A percentile compares a stretch with the other conserved stretches of the same genome.
Conservation (phyloP, 371 early-diverging fungal genomes). For the Mucor mucedo region DNA sequence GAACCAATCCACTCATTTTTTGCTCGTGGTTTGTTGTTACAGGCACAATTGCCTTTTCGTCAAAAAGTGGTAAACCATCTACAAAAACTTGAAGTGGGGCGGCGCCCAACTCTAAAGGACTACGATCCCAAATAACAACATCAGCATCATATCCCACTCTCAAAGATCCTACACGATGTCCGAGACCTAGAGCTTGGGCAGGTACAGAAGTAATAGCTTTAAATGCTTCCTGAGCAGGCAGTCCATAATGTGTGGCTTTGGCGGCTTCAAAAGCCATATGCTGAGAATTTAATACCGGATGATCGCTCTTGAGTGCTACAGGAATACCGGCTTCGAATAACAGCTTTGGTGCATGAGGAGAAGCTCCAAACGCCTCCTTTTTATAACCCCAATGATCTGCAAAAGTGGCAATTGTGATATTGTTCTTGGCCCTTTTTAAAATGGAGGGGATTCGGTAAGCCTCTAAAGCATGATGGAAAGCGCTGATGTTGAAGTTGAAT, state of each 20-base stretch:
- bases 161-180: slow-evolving; percentile 70
- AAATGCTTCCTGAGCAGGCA: slow-evolving; percentile 61
- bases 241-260: slow-evolving; percentile 73
- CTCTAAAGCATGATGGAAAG: slow-evolving; percentile 85
- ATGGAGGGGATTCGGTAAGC: slow-evolving; percentile 76
- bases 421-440: slow-evolving; percentile 58
- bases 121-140: slow-evolving; percentile 69
- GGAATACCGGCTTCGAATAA: slow-evolving; percentile 68
- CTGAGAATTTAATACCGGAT: slow-evolving; percentile 78
- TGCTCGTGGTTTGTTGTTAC: background rate
- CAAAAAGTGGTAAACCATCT: slow-evolving; percentile 67
- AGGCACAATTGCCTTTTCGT: slow-evolving; percentile 22
- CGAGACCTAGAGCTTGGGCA: slow-evolving; percentile 72
- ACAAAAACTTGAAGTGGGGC: slow-evolving; percentile 73
- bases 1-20: background rate
- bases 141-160: slow-evolving; percentile 78
- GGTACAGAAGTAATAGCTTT: slow-evolving; percentile 74
- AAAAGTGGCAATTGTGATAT: slow-evolving; percentile 69
- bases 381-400: slow-evolving; percentile 79
- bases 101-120: slow-evolving; percentile 73
- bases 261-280: slow-evolving; percentile 77
- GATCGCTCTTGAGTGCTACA: slow-evolving; percentile 78
- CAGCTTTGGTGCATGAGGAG: slow-evolving; percentile 62
- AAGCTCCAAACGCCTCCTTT: slow-evolving; percentile 74
- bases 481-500: slow-evolving; percentile 74